Evolutionary conservation across 2,329 filamentous ascomycete species (phyloP), one percentile per base, ranked within the genome.

Genomic region (Pyricularia grisea): DNA sequence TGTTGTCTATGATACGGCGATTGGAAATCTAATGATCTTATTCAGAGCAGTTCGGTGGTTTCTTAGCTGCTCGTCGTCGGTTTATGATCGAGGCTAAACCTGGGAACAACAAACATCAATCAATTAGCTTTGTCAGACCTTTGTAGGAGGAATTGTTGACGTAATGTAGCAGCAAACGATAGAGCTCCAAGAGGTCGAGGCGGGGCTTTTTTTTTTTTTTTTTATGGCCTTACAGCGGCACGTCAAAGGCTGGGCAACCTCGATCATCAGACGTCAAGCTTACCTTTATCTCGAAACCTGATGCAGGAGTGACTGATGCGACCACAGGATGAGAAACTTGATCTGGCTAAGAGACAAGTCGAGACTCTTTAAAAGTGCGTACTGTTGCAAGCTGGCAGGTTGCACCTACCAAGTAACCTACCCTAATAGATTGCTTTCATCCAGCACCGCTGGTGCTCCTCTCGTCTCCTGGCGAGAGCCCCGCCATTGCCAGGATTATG

Each of bases 341-440:
- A 50, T 17, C 17, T 50, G 42, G 42, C 42, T 50, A 50, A 50
- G 7, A 50, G 42, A 50, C 17, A 20, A n/a, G 42, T 50, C 17
- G 42, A 50, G 42, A 50, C 20, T 50, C 42, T 36, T 50, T 17
- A 36, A 36, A 23, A 27, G 58, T 23, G 14, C 12, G 55, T 7
- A 25, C 23, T 60, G 55, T 25, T 25, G n/a, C 55, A 60, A 60
- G 55, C n/a, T 61, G 25, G 9, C n/a, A 23, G n/a, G 58, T 25
- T 12, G 58, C n/a, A 61, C n/a, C 58, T 27, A 61, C 58, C 58
- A 61, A 27, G 58, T 25, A 23, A n/a, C n/a, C n/a, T 27, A 27
- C n/a, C n/a, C 58, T 61, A 63, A 63, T 63, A 30, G 60, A 63
- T 63, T 63, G 60, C 60, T 63, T 63, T 28, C 27, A 63, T 28